These are phyloP conservation scores for Didymella keratinophila DNA, from an alignment of 2,329 filamentous ascomycete genomes.

Conservation along the genomic window DNA sequence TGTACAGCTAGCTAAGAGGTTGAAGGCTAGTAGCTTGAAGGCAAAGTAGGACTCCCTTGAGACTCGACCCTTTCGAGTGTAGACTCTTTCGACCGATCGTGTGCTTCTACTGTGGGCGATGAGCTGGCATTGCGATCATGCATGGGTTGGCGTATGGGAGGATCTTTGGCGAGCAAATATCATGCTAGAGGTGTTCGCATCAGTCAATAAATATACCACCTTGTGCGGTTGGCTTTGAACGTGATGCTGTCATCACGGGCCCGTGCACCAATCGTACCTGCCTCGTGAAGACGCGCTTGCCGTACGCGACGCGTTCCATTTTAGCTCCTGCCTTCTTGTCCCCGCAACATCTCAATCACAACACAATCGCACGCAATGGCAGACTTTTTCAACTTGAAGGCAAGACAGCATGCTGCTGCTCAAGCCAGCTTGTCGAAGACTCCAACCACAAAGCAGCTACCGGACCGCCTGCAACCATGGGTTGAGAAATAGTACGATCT, in stretches of 20 bases:
- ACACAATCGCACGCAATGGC: conserved; percentile 65
- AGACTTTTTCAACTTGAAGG: conserved; percentile 95
- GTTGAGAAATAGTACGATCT: conserved; percentile 91
- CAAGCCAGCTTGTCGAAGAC: conserved; percentile 75
- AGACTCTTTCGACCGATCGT: conserved; percentile 30
- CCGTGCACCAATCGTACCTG: conserved; percentile 21
- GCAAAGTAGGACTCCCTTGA: conserved; percentile 37
- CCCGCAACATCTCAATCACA: conserved; percentile 19
- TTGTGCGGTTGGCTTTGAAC: neutral
- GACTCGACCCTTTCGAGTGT: conserved; percentile 28
- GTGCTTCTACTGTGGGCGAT: conserved; percentile 8
- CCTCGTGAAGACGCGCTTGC: conserved; percentile 41
- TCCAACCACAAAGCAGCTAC: conserved; percentile 67
- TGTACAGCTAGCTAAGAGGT: conserved; percentile 70
- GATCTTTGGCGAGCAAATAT: conserved; percentile 1
- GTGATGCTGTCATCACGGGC: conserved; percentile 18
- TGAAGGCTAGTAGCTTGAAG: conserved; percentile 67
- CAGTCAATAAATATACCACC: neutral
- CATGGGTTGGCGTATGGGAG: conserved; percentile 18
- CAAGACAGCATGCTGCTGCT: conserved; percentile 75
- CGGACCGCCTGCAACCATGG: conserved; percentile 83
- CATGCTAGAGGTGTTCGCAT: conserved; percentile 12
- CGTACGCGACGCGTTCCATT: conserved; percentile 39
- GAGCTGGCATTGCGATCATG: conserved; percentile 4
- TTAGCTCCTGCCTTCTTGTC: conserved; percentile 29